These are phyloP conservation scores for Cucurbita argyrosperma DNA, from an alignment of 306 rosid genomes.

Conservation along the genomic window DNA sequence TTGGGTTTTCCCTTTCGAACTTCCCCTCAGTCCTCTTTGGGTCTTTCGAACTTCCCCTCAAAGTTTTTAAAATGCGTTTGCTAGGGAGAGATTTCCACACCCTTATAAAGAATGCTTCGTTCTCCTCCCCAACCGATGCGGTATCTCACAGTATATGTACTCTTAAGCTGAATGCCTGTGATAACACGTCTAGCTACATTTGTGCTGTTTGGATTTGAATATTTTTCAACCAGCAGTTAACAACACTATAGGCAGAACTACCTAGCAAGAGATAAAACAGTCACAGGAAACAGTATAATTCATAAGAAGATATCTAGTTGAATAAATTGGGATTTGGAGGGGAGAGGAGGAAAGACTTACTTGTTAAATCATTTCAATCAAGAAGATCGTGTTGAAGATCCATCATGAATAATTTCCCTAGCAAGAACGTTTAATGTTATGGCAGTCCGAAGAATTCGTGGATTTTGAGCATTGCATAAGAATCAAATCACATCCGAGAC, in stretches of 20 bases:
- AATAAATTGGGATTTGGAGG: background rate
- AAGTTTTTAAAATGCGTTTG: too few relatives aligned
- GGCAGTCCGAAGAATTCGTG: conserved; percentile 25
- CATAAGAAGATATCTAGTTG: background rate
- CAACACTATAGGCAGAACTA: background rate
- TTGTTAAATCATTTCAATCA: background rate
- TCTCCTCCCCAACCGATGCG: too few relatives aligned
- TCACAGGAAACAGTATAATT: background rate
- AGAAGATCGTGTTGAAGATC: conserved; percentile 6
- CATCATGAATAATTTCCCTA: conserved; percentile 36
- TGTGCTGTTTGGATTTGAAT: too few relatives aligned
- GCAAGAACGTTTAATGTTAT: conserved; percentile 32
- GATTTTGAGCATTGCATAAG: conserved; percentile 44
- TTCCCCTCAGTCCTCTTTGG: too few relatives aligned
- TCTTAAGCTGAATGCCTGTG: too few relatives aligned
- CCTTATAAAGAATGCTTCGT: too few relatives aligned
- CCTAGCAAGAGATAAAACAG: background rate
- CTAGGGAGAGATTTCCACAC: too few relatives aligned
- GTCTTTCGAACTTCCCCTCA: too few relatives aligned
- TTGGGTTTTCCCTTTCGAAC: too few relatives aligned
- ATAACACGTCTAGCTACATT: too few relatives aligned
- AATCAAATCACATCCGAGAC: conserved; percentile 38
- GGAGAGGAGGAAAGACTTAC: background rate
- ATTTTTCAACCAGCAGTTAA: too few relatives aligned
- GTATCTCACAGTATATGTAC: too few relatives aligned